phyloP scores from a whole-genome alignment of 768 basidiomycete species.

The Strobilomyces echinocephalus region DNA sequence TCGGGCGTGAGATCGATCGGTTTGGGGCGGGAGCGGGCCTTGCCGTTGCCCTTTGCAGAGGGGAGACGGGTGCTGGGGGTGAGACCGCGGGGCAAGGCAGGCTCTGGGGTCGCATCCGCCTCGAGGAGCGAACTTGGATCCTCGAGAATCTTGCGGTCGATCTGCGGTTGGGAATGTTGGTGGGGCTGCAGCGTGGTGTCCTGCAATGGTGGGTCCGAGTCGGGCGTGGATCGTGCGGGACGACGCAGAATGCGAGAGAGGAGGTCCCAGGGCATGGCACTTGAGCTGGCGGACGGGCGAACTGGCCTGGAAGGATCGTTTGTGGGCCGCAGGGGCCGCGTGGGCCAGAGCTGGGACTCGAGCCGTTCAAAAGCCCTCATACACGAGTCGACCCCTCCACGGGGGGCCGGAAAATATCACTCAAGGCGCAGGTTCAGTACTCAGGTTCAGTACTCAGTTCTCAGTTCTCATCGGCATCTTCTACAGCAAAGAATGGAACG shows the following conservation, averaged over 20 bases:
- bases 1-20: background rate
- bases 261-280: conserved; percentile 26
- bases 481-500: too few relatives aligned
- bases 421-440: too few relatives aligned
- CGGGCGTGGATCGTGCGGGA: conserved; percentile 15
- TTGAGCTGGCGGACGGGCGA: background rate
- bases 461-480: too few relatives aligned
- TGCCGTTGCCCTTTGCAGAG: conserved; percentile 4
- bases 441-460: too few relatives aligned
- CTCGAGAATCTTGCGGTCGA: conserved; percentile 28
- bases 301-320: conserved; percentile 1
- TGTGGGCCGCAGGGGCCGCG: background rate
- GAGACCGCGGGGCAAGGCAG: conserved; percentile 18
- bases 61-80: conserved; percentile 28
- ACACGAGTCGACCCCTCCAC: conserved; percentile 18
- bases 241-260: conserved; percentile 31
- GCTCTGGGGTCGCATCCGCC: background rate
- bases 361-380: background rate
- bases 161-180: conserved; percentile 6
- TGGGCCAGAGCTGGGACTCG: background rate
- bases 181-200: background rate
- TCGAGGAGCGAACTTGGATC: conserved; percentile 29
- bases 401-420: conserved; percentile 19
- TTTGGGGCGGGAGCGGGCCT: conserved; percentile 3
- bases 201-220: conserved; percentile 7